A percentile compares a stretch with the other conserved stretches of the same genome.
Evolutionary conservation across 2,329 filamentous ascomycete species (phyloP).

Genomic region (Fusarium sp.): DNA sequence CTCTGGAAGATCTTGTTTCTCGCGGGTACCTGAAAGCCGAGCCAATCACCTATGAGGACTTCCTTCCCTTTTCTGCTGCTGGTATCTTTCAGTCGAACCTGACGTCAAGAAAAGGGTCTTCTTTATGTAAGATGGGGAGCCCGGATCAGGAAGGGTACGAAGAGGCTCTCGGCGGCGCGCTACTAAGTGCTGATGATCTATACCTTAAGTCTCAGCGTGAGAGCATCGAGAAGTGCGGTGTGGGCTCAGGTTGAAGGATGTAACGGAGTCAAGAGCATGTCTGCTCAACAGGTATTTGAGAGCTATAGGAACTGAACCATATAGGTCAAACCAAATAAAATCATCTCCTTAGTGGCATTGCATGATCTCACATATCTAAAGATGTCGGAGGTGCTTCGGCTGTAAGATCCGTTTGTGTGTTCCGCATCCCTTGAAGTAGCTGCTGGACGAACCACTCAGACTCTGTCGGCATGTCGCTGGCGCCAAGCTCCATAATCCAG

Average conservation of each 20-base stretch:
- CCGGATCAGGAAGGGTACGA: constrained; percentile 9
- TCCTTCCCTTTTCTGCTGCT: constrained; percentile 64
- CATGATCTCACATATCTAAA: not conserved
- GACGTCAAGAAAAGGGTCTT: not conserved
- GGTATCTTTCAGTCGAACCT: constrained; percentile 64
- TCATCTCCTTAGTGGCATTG: not conserved
- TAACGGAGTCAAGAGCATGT: not conserved
- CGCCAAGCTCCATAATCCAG: constrained; percentile 26
- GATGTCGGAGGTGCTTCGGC: not conserved
- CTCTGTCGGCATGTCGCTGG: constrained; percentile 13
- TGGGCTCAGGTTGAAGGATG: not conserved
- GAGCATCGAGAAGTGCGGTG: constrained; percentile 15
- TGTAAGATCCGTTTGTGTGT: constrained; percentile 4
- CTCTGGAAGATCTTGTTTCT: constrained; percentile 49
- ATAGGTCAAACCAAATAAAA: not conserved
- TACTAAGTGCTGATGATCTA: constrained; percentile 9
- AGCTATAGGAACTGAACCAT: not conserved
- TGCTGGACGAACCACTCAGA: constrained; percentile 34
- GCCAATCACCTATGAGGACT: constrained; percentile 66
- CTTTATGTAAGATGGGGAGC: not conserved
- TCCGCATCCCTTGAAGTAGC: constrained; percentile 28
- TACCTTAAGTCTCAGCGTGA: constrained; percentile 2
- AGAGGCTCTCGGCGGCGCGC: not conserved
- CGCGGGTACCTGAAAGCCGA: constrained; percentile 49
- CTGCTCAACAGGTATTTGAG: not conserved